Evolutionary conservation across 805 yeast genomes (phyloP), one percentile per base, ranked within the genome.

Genomic region (Saccharomycopsis sp.): DNA sequence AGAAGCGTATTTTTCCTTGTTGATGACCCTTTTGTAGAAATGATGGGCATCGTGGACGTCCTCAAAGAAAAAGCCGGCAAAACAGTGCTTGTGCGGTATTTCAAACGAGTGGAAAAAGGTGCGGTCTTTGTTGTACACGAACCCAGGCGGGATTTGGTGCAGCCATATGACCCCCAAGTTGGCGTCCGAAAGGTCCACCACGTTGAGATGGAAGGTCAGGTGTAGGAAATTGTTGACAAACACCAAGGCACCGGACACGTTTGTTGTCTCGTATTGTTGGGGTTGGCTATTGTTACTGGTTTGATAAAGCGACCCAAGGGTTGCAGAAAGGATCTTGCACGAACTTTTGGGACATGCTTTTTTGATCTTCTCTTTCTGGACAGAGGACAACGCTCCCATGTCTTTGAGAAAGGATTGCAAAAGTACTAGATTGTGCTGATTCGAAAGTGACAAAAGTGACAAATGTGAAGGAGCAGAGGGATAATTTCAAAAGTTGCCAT

Each of bases 11-110:
- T 39, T 39, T 6, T 32, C 34, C 31, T 34, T 37, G 13, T 29
- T 23, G 2, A 20, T 33, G 13, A 42, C 41, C 20, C 42, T 32
- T 37, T 42, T 42, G 16, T 30, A 42, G 16, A 42, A 38, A 13
- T 20, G 38, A 18, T 21, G 31, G 5, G 45, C 41, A 3, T 42
- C 45, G 22, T 29, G 16, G 4, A 26, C 42, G 13, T 42, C 41
- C 10, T 42, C 32, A 19, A 39, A 39, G 6, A 39, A 20, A 26
- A 39, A 34, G 1, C 42, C 42, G 2, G 21, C 36, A 19, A 21
- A 33, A n/a, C n/a, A n/a, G 12, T 25, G 31, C 12, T 17, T 21
- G 4, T 34, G 27, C 13, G 33, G 12, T 17, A 25, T 12, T 15
- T 33, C 30, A 22, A 39, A 39, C 3, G 33, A 23, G 7, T 39